These are phyloP conservation scores for Oryza longistaminata DNA, from an alignment of 176 grass and related monocot species.

Conservation along the genomic window DNA sequence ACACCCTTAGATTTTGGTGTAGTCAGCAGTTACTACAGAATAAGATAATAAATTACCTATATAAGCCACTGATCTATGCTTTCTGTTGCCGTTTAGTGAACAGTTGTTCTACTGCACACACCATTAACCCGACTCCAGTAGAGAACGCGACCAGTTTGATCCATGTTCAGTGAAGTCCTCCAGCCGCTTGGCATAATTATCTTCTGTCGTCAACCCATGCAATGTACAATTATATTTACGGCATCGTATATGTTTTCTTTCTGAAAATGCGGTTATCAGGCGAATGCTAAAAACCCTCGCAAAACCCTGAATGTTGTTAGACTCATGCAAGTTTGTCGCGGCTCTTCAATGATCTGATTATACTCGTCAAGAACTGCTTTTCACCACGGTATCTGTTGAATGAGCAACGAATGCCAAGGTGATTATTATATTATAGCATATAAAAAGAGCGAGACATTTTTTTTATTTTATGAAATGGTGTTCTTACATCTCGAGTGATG, in stretches of 20 bases:
- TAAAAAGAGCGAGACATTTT: background rate
- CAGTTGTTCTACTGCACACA: background rate
- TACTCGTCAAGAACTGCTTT: slow-evolving; percentile 75
- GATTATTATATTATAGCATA: background rate
- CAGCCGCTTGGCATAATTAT: background rate
- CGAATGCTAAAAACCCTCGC: no score
- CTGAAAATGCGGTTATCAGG: background rate
- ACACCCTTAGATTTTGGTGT: no score
- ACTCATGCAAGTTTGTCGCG: slow-evolving; percentile 22
- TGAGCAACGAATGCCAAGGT: slow-evolving; percentile 6
- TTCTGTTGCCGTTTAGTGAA: background rate
- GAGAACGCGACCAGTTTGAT: background rate
- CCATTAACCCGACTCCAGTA: background rate
- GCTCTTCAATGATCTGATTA: slow-evolving; percentile 37
- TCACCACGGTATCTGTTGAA: slow-evolving; percentile 73
- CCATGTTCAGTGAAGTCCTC: background rate
- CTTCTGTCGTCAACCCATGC: background rate
- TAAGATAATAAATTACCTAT: background rate
- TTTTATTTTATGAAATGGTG: background rate
- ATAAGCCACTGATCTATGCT: background rate
- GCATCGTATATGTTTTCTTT: background rate
- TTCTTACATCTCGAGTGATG: slow-evolving; percentile 74
- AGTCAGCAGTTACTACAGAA: background rate
- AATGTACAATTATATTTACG: background rate
- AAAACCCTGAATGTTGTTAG: background rate